A percentile compares a stretch with the other conserved stretches of the same genome.
Evolutionary conservation across 495 filamentous ascomycete genomes (phyloP).

Genomic region (Xylaria nigripes): DNA sequence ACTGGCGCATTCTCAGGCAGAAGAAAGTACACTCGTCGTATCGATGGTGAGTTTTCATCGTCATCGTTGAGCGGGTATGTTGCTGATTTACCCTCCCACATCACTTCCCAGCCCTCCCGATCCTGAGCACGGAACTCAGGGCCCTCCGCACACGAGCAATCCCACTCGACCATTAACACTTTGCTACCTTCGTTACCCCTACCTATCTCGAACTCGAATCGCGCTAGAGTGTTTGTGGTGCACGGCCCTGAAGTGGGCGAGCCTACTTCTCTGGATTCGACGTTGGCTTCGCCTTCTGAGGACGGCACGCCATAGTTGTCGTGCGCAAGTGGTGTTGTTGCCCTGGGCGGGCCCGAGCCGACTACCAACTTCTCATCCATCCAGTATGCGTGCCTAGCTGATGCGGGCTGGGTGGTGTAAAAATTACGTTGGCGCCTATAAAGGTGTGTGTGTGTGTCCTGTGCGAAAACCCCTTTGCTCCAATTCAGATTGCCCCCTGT

Average conservation of each 20-base stretch:
- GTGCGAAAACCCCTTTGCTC: slow-evolving; percentile 1
- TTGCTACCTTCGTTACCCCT: slow-evolving; percentile 74
- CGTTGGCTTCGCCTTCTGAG: slow-evolving; percentile 3
- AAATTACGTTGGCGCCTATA: slow-evolving; percentile 1
- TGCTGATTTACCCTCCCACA: slow-evolving; percentile 65
- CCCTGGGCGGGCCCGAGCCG: slow-evolving; percentile 1
- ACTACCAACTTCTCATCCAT: slow-evolving; percentile 5
- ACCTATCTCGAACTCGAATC: slow-evolving; percentile 76
- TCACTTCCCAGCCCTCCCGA: slow-evolving; percentile 57
- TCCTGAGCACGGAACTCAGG: slow-evolving; percentile 7
- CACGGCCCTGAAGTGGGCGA: slow-evolving; percentile 36
- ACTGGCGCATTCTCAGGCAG: slow-evolving; percentile 58
- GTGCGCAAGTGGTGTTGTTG: not conserved
- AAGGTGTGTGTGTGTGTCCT: slow-evolving; percentile 10
- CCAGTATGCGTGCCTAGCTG: slow-evolving; percentile 3
- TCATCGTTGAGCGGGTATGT: slow-evolving; percentile 56
- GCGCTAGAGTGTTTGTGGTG: slow-evolving; percentile 47
- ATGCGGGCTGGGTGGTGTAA: slow-evolving; percentile 1
- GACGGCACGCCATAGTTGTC: not conserved
- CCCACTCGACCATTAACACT: slow-evolving; percentile 80
- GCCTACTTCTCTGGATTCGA: slow-evolving; percentile 22
- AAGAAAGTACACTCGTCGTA: slow-evolving; percentile 65
- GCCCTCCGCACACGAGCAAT: slow-evolving; percentile 44
- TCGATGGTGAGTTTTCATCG: slow-evolving; percentile 18
- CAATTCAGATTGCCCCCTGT: slow-evolving; percentile 1